Evolutionary conservation across 176 grass and related monocot species (phyloP).

Genomic region (Avena eriantha): DNA sequence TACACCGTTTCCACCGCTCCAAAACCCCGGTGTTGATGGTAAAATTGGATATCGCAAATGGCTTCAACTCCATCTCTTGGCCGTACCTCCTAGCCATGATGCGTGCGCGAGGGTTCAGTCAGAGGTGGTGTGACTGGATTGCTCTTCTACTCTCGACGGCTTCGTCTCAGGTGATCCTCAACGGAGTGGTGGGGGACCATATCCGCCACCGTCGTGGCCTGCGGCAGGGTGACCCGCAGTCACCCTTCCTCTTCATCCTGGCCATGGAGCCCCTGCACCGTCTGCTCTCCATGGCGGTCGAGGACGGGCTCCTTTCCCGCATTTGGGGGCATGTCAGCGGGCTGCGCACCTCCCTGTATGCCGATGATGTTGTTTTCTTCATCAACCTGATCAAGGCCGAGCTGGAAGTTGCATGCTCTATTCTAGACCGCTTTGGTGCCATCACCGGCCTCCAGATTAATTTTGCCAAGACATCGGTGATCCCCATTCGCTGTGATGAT

Average conservation of each 20-base stretch:
- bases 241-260: not conserved
- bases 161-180: not conserved
- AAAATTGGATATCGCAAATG: not conserved
- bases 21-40: not conserved
- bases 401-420: not conserved
- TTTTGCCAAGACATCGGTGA: too few relatives aligned
- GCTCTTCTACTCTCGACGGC: not conserved
- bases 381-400: not conserved
- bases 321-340: not conserved
- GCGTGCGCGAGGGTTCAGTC: not conserved
- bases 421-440: not conserved
- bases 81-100: not conserved
- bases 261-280: not conserved
- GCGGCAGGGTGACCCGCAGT: not conserved
- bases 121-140: not conserved
- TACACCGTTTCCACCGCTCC: not conserved
- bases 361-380: not conserved
- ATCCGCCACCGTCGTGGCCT: not conserved
- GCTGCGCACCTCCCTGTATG: not conserved
- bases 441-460: not conserved
- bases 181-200: rapidly evolving
- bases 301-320: not conserved
- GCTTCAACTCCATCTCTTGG: not conserved
- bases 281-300: not conserved
- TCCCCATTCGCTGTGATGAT: too few relatives aligned